Base-by-base conservation (phyloP, 2,329 filamentous ascomycete species). In the Beauveria rudraprayagi region DNA sequence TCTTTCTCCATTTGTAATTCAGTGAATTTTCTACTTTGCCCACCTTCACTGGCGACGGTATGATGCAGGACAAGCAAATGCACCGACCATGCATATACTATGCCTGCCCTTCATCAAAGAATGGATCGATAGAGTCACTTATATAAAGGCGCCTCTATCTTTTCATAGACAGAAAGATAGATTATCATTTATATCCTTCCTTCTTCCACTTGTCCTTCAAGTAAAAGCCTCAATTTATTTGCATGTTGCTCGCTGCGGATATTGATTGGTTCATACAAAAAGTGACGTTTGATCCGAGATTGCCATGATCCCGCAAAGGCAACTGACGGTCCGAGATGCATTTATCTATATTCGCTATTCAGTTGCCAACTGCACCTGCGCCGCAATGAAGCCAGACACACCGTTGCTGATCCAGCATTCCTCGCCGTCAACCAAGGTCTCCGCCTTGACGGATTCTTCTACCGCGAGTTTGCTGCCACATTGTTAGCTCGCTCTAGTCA, bases 321-420 rank as follows among this genome's bases (percentile, higher is more conserved):
- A 58, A 17, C 19, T 30, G 48, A 43, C 56, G 55, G 44, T 16
- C 56, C 44, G 44, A 22, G 30, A 57, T 46, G 30, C 16, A 5
- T 17, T 17, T 14, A 24, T 55, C 28, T 14, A 24, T n/a, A 19
- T 9, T 17, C 14, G 26, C 6, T 11, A 11, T 11, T 19, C n/a
- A 40, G 37, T 17, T n/a, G 9, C 19, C 16, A 77, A 64, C 19
- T 63, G 66, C 40, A 82, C 65, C 46, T 66, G 75, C 0, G 81
- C 83, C 61, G 71, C 76, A 14, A 86, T 78, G 66, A 96, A 96
- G 0, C 93, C 93, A 65, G 89, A 83, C 1, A 93, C 88, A 0
- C 90, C 92, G 72, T 93, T 97, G 72, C 92, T 96, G 58, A 97
- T 76, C 89, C 91, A 96, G 64, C 92, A 89, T 58, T 87, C 80